These are phyloP conservation scores for Asclepias syriaca DNA, from an alignment of 257 asterid species.

Conservation along the genomic window DNA sequence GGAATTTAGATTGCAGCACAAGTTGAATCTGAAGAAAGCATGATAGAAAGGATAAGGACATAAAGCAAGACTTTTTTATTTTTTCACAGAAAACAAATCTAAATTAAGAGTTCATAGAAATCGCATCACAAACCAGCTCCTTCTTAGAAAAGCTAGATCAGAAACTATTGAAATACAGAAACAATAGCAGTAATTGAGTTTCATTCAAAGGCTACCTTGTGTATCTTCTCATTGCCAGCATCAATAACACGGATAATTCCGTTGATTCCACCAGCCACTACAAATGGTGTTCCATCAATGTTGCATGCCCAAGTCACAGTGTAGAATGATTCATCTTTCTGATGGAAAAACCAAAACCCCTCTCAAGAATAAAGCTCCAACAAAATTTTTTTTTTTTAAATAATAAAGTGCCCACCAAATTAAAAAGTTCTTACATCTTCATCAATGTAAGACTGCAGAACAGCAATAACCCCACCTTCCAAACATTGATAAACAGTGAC, in stretches of 20 bases:
- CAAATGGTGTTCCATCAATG: constrained; percentile 67
- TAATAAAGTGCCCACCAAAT: constrained; percentile 1
- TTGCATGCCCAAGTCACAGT: constrained; percentile 98
- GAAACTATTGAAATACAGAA: neutral
- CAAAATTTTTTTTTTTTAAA: neutral
- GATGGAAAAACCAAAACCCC: constrained; percentile 32
- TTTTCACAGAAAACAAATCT: neutral
- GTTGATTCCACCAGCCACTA: constrained; percentile 91
- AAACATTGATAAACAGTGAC: constrained; percentile 93
- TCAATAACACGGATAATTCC: constrained; percentile 87
- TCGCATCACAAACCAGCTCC: neutral
- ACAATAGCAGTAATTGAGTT: neutral
- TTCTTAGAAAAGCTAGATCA: neutral
- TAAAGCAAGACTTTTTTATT: neutral
- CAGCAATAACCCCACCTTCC: constrained; percentile 90
- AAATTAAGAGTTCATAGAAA: neutral
- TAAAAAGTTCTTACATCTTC: constrained; percentile 63
- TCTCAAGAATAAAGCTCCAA: neutral
- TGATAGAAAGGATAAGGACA: neutral
- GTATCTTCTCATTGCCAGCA: constrained; percentile 81
- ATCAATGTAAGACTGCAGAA: constrained; percentile 91
- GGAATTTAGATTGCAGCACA: neutral
- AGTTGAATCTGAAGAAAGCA: neutral
- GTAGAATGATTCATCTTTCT: constrained; percentile 97
- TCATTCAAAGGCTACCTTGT: constrained; percentile 48